phyloP scores from a whole-genome alignment of 805 yeast genomes.

The Candida wancherniae region DNA sequence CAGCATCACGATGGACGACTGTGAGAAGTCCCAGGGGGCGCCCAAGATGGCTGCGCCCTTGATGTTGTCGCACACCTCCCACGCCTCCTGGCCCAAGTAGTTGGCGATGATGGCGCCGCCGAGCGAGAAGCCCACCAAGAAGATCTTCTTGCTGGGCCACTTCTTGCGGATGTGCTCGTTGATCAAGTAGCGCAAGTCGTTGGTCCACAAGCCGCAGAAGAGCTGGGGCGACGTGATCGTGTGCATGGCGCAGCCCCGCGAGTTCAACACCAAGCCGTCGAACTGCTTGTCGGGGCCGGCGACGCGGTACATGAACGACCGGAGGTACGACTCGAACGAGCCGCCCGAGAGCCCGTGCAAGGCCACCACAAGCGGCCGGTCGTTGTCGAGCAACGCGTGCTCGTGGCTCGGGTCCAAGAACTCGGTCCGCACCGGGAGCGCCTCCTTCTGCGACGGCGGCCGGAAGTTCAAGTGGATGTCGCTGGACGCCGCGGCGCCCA shows the following conservation, averaged over 20 bases:
- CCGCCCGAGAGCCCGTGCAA: conserved; percentile 79
- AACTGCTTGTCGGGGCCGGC: conserved; percentile 37
- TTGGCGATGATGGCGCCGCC: conserved; percentile 67
- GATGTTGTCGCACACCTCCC: conserved; percentile 44
- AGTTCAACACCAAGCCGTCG: conserved; percentile 58
- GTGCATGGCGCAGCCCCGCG: conserved; percentile 76
- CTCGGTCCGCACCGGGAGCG: conserved; percentile 65
- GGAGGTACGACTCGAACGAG: conserved; percentile 67
- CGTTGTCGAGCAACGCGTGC: conserved; percentile 23
- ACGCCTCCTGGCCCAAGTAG: conserved; percentile 62
- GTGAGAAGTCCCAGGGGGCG: conserved; percentile 70
- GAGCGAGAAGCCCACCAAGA: conserved; percentile 63
- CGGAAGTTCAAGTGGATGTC: conserved; percentile 24
- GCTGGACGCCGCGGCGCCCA: conserved; percentile 13
- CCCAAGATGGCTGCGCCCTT: conserved; percentile 58
- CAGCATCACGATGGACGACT: conserved; percentile 40
- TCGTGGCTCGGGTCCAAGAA: conserved; percentile 48
- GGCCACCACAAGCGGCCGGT: conserved; percentile 56
- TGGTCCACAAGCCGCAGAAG: conserved; percentile 65
- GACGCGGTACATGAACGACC: conserved; percentile 47
- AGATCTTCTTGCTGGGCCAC: conserved; percentile 62
- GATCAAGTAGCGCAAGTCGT: conserved; percentile 59
- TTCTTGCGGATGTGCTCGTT: conserved; percentile 43
- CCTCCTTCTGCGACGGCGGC: conserved; percentile 48
- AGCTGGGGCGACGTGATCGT: conserved; percentile 64